Evolutionary conservation across 345 rosid species (phyloP), one percentile per base, ranked within the genome.

Genomic region (Eucalyptus curtisii): DNA sequence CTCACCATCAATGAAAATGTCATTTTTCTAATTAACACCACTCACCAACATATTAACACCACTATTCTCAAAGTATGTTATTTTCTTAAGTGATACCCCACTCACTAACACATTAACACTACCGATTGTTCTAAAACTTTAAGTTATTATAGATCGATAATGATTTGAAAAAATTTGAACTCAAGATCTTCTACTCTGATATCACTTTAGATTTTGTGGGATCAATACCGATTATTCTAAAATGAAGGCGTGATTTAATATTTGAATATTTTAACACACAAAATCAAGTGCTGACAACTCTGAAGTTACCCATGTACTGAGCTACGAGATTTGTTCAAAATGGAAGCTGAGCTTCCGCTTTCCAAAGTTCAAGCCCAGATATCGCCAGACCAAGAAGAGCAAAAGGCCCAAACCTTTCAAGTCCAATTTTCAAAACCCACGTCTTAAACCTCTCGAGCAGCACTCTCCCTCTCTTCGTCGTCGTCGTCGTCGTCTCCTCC

Each of bases 61-160:
- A 16, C 6, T 50, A 2, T 16, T 50, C 22, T 50, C 6, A 50
- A 50, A 16, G 20, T 20, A 50, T 50, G 53, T 50, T 50, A 50
- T 50, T 50, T 50, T 50, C 53, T 7, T 50, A 50, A 50, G 22
- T 8, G 2, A 50, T 22, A 50, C 53, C 22, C 1, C 53, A 50
- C 53, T 50, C 2, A 50, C 2, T 3, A 17, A 50, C 0, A 1
- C 9, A 50, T 50, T 17, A 19, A 4, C 1, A 52, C 4, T 52
- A 19, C 0, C 0, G 7, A 52, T 8, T 52, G 0, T 1, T 8
- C 1, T 8, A 20, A 52, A 52, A 52, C 4, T 2, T 52, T 52
- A 52, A 52, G 25, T 10, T 52, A 52, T 52, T 52, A 52, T 52
- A 20, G 57, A 4, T 52, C 10, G 2, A 52, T 20, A 52, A 52